These are phyloP conservation scores for Helianthus annuus DNA, from an alignment of 129 eudicot species.

Conservation along the genomic window DNA sequence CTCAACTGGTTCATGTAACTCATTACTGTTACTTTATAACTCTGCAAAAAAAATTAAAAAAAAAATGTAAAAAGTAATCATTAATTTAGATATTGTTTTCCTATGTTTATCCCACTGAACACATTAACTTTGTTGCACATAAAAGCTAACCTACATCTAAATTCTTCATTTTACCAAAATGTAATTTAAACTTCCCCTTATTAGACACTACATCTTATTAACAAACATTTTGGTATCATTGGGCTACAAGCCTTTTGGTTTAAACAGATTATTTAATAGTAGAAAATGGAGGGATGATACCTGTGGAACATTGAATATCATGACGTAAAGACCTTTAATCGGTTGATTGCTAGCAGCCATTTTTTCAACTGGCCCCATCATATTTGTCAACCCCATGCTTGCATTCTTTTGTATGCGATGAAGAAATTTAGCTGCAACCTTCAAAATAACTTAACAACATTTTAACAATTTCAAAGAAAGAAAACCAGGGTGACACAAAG, in stretches of 20 bases:
- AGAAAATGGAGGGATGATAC: slow-evolving; percentile 1
- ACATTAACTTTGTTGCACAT: too few relatives aligned
- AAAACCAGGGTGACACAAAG: not conserved
- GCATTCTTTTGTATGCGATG: slow-evolving; percentile 33
- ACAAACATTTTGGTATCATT: too few relatives aligned
- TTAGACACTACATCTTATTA: too few relatives aligned
- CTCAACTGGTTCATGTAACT: slow-evolving; percentile 47
- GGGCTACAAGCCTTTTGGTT: too few relatives aligned
- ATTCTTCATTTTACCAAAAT: too few relatives aligned
- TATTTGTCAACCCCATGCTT: slow-evolving; percentile 46
- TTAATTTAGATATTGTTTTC: not conserved
- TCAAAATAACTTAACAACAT: not conserved
- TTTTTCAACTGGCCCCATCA: slow-evolving; percentile 48
- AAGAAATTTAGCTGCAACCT: slow-evolving; percentile 22
- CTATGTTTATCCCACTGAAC: too few relatives aligned
- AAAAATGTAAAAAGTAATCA: not conserved
- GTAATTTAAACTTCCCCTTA: too few relatives aligned
- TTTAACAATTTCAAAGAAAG: not conserved
- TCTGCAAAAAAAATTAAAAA: slow-evolving; percentile 21
- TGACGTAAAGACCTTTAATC: slow-evolving; percentile 40
- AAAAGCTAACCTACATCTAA: too few relatives aligned
- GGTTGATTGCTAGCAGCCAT: slow-evolving; percentile 43
- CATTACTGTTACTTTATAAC: slow-evolving; percentile 30
- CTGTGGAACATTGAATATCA: slow-evolving; percentile 48
- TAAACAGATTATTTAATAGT: not conserved